Conservation (phyloP, 148 eudicot species). For the Linanthus parryae region DNA sequence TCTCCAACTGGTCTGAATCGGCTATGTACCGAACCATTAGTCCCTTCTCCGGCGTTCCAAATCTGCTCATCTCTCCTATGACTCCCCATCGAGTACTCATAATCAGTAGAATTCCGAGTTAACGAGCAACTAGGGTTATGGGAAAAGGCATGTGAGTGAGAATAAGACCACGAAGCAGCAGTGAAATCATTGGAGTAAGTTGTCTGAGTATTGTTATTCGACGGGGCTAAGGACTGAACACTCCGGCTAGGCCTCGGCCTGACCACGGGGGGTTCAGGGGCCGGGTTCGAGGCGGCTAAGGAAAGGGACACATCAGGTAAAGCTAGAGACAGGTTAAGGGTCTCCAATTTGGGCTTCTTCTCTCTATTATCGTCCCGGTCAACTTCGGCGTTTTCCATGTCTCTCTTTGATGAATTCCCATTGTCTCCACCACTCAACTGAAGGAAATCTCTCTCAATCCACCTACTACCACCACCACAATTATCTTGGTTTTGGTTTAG, state of each 20-base stretch:
- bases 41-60: conserved; percentile 87
- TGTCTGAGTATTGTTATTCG: conserved; percentile 38
- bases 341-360: conserved; percentile 66
- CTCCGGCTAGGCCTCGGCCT: conserved; percentile 35
- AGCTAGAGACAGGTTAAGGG: conserved; percentile 62
- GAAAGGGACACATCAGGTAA: conserved; percentile 68
- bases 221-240: conserved; percentile 47
- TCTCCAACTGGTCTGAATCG: conserved; percentile 79
- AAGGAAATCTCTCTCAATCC: conserved; percentile 79
- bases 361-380: conserved; percentile 34
- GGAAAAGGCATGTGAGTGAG: conserved; percentile 59
- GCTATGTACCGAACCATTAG: conserved; percentile 90
- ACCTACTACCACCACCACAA: conserved; percentile 32
- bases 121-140: conserved; percentile 89
- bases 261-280: conserved; percentile 25
- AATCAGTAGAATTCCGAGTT: conserved; percentile 67
- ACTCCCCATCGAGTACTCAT: conserved; percentile 60
- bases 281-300: conserved; percentile 47
- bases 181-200: conserved; percentile 76
- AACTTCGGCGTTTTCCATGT: conserved; percentile 22
- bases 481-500: too few relatives aligned
- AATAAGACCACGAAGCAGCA: conserved; percentile 52
- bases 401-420: conserved; percentile 36
- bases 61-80: conserved; percentile 61
- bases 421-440: conserved; percentile 45